Evolutionary conservation across 345 rosid genomes (phyloP), one percentile per base, ranked within the genome.

Genomic region (Sonneratia alba): DNA sequence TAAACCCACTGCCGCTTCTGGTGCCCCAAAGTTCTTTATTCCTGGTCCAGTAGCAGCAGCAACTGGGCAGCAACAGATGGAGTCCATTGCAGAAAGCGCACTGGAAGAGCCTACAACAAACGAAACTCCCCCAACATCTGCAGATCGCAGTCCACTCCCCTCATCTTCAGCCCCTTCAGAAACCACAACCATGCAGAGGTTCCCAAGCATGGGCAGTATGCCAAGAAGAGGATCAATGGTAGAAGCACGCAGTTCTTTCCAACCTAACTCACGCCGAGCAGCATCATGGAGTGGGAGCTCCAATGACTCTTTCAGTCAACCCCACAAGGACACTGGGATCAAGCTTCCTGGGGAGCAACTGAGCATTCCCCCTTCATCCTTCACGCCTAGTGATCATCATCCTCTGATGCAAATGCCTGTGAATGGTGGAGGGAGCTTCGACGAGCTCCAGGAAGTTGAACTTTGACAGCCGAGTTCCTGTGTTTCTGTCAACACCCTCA

Each of bases 401-500:
- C 69, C 81, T 16, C 67, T 45, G 63, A 34, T 71, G 55, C 75
- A 27, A 14, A 74, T 77, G 83, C 79, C 81, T 9, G 34, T 19
- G 68, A 85, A 80, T 59, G 77, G 90, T 66, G 80, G 88, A 80
- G 85, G 87, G 77, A 65, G 85, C 64, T 93, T 87, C 21, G 98
- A 91, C 48, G 98, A 95, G 66, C 94, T 96, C 55, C 94, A 92
- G 22, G 97, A 95, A 79, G 99, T 95, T 80, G 96, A 90, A 71
- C 94, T 95, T 78, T 95, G 83, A 89, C 78, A 53, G 45, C 65
- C 34, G 40, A 40, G 24, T 42, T 42, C 45, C 45, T 42, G 2
- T 42, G 6, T 9, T 42, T 42, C 45, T 42, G 45, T 42, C 45
- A 1, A 42, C 45, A 42, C 45, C 45, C 0, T 42, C 45, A 42